Evolutionary conservation across 176 grass and related monocot species (phyloP), one percentile per base, ranked within the genome.

Genomic region (Phoenix roebelenii): DNA sequence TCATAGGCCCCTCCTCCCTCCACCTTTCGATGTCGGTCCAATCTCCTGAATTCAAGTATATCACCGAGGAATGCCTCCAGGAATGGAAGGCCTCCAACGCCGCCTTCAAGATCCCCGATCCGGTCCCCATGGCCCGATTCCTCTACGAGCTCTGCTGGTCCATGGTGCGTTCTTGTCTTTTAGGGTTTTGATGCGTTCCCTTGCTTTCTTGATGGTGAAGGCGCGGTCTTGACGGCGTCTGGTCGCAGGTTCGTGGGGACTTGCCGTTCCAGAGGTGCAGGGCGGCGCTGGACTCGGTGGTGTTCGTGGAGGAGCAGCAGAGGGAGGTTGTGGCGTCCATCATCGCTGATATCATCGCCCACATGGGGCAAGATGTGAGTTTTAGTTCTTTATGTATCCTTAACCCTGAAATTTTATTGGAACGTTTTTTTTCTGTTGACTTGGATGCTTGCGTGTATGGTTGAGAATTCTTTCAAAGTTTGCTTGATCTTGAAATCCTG

Each of bases 81-180:
- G 84, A 98, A 65, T 98, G 93, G 93, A 98, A 92, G 87, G 69
- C 64, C 73, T 63, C 87, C 35, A 71, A 64, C 69, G 63, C 59
- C 51, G 50, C 75, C 64, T 85, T 75, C 79, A 81, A 79, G 51
- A 16, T 83, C 49, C 39, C 84, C 35, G 88, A 98, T 85, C 88
- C 87, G 44, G 93, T 98, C 29, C 84, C 87, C 56, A 85, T 98
- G 84, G 25, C 63, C 49, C 88, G 94, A 30, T 98, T 98, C 76
- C 94, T 98, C 79, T 98, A 85, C 79, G 94, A 98, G 68, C 79
- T 98, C 52, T 98, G 94, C 85, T 98, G 85, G 84, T 85, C 82
- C n/a, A 78, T 81, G 82, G 94, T 86, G 72, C 50, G 22, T 57
- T 62, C 10, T 30, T 30, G 51, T 16, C 25, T 65, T 28, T 52